Evolutionary conservation across 495 filamentous ascomycete genomes (phyloP).

Genomic region (Penicillium ucsense): DNA sequence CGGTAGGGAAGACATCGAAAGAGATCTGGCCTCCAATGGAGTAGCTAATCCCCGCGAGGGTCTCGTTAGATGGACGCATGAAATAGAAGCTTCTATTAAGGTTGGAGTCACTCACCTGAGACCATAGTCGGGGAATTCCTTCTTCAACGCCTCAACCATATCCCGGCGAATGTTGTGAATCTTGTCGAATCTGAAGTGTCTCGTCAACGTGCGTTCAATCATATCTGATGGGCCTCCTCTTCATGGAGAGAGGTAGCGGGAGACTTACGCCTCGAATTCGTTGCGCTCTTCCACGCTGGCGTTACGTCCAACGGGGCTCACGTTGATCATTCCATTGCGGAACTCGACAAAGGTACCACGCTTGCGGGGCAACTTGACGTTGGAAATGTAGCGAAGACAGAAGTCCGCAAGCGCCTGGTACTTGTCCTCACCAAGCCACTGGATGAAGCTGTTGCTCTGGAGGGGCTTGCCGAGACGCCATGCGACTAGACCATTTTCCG

Average conservation of each 20-base stretch:
- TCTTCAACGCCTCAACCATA: conserved; percentile 64
- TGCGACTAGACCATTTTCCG: conserved; percentile 92
- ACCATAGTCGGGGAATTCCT: conserved; percentile 72
- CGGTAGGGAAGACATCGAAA: conserved; percentile 93
- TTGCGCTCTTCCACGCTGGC: conserved; percentile 69
- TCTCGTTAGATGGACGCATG: neutral
- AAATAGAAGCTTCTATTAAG: too few species aligned
- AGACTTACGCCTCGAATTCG: conserved; percentile 53
- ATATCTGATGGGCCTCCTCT: neutral
- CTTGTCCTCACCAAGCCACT: conserved; percentile 78
- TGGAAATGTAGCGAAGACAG: conserved; percentile 79
- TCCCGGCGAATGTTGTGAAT: conserved; percentile 60
- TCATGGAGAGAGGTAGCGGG: neutral
- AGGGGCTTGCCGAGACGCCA: conserved; percentile 68
- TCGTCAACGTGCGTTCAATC: conserved; percentile 6
- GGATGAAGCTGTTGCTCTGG: conserved; percentile 72
- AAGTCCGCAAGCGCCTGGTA: conserved; percentile 86
- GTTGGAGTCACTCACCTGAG: conserved; percentile 56
- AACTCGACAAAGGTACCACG: conserved; percentile 96
- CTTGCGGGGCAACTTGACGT: conserved; percentile 77
- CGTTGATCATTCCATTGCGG: conserved; percentile 92
- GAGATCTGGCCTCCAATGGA: conserved; percentile 95
- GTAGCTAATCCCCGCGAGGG: conserved; percentile 42
- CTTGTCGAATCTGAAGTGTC: conserved; percentile 50
- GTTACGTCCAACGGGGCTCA: conserved; percentile 87